Percentiles rank a stretch among this genome's conserved stretches.
phyloP scores from a whole-genome alignment of 768 basidiomycete species.

The Hypsizygus marmoreus region DNA sequence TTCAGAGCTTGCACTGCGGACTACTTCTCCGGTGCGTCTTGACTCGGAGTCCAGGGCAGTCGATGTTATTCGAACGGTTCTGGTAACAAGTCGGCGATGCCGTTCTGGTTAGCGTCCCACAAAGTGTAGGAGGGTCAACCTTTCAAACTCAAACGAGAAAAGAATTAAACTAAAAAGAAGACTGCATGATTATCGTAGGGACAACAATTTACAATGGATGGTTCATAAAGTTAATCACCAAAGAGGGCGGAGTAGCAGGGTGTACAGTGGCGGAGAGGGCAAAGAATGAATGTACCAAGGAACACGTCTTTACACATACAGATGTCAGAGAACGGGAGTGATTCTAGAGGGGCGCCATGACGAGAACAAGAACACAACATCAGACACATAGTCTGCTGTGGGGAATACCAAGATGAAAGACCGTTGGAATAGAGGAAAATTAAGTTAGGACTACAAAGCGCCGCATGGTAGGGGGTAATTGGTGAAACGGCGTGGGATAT shows the following conservation, averaged over 20 bases:
- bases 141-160: too few species aligned
- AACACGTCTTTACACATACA: conserved; percentile 13
- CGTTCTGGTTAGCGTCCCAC: too few species aligned
- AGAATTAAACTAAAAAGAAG: too few species aligned
- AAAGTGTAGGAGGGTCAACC: too few species aligned
- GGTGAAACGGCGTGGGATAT: conserved; percentile 10
- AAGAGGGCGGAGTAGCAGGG: conserved; percentile 6
- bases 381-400: conserved; percentile 3
- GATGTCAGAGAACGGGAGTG: conserved; percentile 11
- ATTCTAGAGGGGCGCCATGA: conserved; percentile 7
- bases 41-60: too few species aligned
- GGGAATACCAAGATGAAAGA: not conserved
- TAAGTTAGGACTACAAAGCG: conserved; percentile 11
- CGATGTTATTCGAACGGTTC: too few species aligned
- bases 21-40: too few species aligned
- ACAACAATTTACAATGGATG: conserved; percentile 10
- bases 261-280: conserved; percentile 8
- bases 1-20: too few species aligned
- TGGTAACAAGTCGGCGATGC: too few species aligned
- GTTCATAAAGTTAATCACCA: conserved; percentile 8
- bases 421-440: conserved; percentile 8
- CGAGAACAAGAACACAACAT: conserved; percentile 3
- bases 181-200: too few species aligned
- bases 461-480: conserved; percentile 6
- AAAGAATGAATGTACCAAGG: conserved; percentile 3